Evolutionary conservation across 805 yeast species (phyloP).

Genomic region (Helenozyma rhizophorensis): DNA sequence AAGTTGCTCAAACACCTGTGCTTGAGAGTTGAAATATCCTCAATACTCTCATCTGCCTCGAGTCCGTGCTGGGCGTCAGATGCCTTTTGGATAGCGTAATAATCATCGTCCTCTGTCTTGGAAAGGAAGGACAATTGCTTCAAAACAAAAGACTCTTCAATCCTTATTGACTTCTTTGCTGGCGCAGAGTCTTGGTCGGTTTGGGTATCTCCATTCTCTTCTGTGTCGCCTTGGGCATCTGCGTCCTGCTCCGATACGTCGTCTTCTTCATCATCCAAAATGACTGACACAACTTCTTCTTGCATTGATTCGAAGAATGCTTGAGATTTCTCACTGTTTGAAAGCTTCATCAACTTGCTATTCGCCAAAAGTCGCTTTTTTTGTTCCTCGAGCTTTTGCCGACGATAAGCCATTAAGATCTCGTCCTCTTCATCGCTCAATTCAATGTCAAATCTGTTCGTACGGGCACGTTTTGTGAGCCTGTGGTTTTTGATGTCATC

Average conservation of each 20-base stretch:
- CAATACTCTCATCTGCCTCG: slow-evolving; percentile 29
- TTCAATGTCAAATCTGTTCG: slow-evolving; percentile 54
- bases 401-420: slow-evolving; percentile 43
- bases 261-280: slow-evolving; percentile 22
- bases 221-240: background rate
- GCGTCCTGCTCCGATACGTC: slow-evolving; percentile 14
- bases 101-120: slow-evolving; percentile 28
- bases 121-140: slow-evolving; percentile 51
- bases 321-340: slow-evolving; percentile 52
- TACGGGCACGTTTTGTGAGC: slow-evolving; percentile 53
- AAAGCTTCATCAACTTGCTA: slow-evolving; percentile 38
- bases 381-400: slow-evolving; percentile 42
- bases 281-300: slow-evolving; percentile 37
- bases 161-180: slow-evolving; percentile 30
- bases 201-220: slow-evolving; percentile 6
- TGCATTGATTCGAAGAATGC: slow-evolving; percentile 67
- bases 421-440: slow-evolving; percentile 75
- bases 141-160: slow-evolving; percentile 55
- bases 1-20: slow-evolving; percentile 33
- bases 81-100: slow-evolving; percentile 25
- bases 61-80: slow-evolving; percentile 36
- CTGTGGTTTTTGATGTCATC: slow-evolving; percentile 72
- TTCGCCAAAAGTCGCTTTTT: slow-evolving; percentile 45
- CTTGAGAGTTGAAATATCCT: slow-evolving; percentile 46
- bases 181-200: slow-evolving; percentile 19